Evolutionary conservation across 257 asterid genomes (phyloP), one percentile per base, ranked within the genome.

Genomic region (Echium plantagineum): DNA sequence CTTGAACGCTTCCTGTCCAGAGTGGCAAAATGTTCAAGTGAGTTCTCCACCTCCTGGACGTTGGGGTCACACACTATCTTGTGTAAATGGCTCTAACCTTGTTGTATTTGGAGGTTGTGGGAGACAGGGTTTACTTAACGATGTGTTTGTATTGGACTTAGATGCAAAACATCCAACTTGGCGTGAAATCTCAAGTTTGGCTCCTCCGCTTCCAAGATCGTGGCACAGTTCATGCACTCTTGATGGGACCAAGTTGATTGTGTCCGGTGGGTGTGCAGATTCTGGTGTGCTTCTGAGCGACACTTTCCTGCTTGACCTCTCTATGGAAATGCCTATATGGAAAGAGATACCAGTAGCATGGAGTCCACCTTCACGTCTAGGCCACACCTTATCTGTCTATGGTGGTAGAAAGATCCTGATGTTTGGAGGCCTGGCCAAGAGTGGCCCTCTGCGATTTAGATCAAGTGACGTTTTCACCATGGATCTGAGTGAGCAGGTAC

Each of bases 181-280:
- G 32, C 32, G 32, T 28, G 32, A 28, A 28, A 28, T 28, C 32
- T 28, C 7, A 6, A 28, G 32, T 28, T 28, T 28, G 32, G 32
- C 32, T 28, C 32, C 32, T 28, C 32, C 32, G 32, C 32, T 28
- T 6, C 32, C 32, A 28, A 28, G 98, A 69, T 90, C 98, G 16
- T 90, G 96, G 98, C 98, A 90, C 59, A 87, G 98, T 79, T 90
- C 98, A 24, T 90, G 98, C 74, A 90, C 96, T 7, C 82, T 90
- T 5, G 97, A 90, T 60, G 97, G 96, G 63, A 77, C 97, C 19
- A 90, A 90, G 83, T 76, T 90, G 62, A 77, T 90, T 31, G 97
- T 90, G 49, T 90, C 97, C 31, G 97, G 97, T 57, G 97, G 97
- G 60, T 90, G 59, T 75, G 90, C 96, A 1, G 97, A 90, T 69